Conservation (phyloP, 1,139 yeast species). For the Saccharomyces hybrid region DNA sequence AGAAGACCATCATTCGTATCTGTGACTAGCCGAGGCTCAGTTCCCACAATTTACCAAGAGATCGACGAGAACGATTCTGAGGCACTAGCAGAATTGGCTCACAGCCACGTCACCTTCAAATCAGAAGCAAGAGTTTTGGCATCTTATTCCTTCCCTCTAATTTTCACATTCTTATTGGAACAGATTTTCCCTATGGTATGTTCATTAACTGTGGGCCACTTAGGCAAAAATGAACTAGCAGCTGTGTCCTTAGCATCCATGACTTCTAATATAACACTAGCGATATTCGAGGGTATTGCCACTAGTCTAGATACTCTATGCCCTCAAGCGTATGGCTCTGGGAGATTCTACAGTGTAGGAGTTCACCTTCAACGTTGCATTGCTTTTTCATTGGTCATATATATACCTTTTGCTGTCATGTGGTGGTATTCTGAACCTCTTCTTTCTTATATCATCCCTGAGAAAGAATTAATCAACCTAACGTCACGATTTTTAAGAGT, state of each 20-base stretch:
- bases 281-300: conserved; percentile 80
- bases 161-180: conserved; percentile 61
- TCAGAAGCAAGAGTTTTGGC: conserved; percentile 44
- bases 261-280: conserved; percentile 80
- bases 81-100: conserved; percentile 39
- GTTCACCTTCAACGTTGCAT: conserved; percentile 57
- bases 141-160: conserved; percentile 55
- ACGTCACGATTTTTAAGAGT: conserved; percentile 62
- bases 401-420: conserved; percentile 51
- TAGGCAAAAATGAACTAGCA: conserved; percentile 65
- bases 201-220: conserved; percentile 63
- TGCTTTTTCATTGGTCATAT: conserved; percentile 47
- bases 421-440: conserved; percentile 63
- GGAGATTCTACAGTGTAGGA: conserved; percentile 53
- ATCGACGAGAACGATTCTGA: conserved; percentile 30
- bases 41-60: conserved; percentile 30
- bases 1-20: conserved; percentile 27
- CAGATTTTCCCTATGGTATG: conserved; percentile 67
- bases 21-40: conserved; percentile 29
- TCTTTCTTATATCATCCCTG: conserved; percentile 43
- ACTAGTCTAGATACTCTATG: conserved; percentile 84
- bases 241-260: conserved; percentile 83
- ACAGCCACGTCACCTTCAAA: conserved; percentile 40
- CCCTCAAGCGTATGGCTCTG: conserved; percentile 76
- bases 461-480: conserved; percentile 49